Percentiles rank a stretch among this genome's conserved stretches.
These are phyloP conservation scores for Syncephalastrum contaminatum DNA, from an alignment of 371 early-diverging fungal genomes.

Conservation along the genomic window DNA sequence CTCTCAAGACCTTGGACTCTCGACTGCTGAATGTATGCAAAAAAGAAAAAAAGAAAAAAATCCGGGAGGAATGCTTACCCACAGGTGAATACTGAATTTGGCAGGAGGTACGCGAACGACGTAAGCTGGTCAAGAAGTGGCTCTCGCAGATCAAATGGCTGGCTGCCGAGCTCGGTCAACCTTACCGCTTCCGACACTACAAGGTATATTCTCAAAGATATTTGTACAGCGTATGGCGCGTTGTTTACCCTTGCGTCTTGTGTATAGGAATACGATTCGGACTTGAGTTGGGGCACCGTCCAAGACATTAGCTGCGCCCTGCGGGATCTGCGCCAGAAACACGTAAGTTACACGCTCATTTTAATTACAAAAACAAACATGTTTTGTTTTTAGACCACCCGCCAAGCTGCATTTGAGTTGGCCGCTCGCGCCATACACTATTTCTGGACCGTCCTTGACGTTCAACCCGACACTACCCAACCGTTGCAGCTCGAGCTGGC, in stretches of 20 bases:
- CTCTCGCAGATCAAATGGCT: constrained; percentile 12
- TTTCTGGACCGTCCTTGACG: constrained; percentile 19
- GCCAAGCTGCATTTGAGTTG: constrained; percentile 15
- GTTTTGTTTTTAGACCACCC: constrained; percentile 6
- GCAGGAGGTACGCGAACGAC: constrained; percentile 22
- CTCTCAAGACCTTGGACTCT: constrained; percentile 19
- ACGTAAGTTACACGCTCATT: constrained; percentile 13
- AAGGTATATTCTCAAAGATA: constrained; percentile 8
- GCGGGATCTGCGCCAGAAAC: constrained; percentile 19
- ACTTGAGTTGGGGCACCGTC: constrained; percentile 24
- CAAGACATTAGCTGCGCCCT: constrained; percentile 28
- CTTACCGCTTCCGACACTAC: constrained; percentile 12
- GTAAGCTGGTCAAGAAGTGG: constrained; percentile 22
- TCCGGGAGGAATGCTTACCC: constrained; percentile 7
- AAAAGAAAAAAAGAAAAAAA: neutral
- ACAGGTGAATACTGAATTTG: neutral
- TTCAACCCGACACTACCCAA: constrained; percentile 9
- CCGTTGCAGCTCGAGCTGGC: constrained; percentile 10
- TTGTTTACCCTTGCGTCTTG: neutral
- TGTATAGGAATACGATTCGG: constrained; percentile 16
- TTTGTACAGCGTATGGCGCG: neutral
- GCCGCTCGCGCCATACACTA: constrained; percentile 18
- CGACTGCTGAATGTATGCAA: constrained; percentile 22
- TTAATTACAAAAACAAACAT: constrained; percentile 4
- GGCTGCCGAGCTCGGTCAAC: constrained; percentile 10